Percentiles rank a stretch among this genome's conserved stretches.
These are phyloP conservation scores for Paramecium octaurelia DNA, from an alignment of 73 alveolate genomes.

Conservation along the genomic window DNA sequence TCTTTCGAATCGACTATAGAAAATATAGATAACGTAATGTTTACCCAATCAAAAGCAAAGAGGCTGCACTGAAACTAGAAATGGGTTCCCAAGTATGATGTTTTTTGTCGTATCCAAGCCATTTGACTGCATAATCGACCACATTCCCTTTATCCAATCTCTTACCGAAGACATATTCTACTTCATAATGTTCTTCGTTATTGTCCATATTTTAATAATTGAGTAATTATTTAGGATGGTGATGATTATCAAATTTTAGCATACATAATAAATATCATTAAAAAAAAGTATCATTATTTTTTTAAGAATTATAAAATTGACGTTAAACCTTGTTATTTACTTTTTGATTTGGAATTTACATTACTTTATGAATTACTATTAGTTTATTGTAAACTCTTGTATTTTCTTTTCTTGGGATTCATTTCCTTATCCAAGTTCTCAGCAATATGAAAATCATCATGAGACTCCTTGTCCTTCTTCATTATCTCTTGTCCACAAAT, in stretches of 20 bases:
- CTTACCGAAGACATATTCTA: background rate
- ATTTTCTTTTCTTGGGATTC: constrained; percentile 15
- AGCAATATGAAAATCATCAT: constrained; percentile 29
- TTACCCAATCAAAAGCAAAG: background rate
- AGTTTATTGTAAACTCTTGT: background rate
- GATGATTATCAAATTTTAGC: constrained; percentile 3
- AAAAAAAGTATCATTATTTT: background rate
- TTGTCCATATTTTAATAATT: background rate
- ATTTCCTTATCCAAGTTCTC: background rate
- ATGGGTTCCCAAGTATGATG: constrained; percentile 8
- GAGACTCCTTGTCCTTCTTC: background rate
- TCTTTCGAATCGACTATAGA: constrained; percentile 5
- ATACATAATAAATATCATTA: background rate
- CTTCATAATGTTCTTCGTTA: background rate
- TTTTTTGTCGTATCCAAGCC: constrained; percentile 1
- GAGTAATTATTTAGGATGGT: background rate
- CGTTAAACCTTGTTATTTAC: background rate
- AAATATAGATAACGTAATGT: background rate
- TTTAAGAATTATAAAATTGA: background rate
- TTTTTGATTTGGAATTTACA: background rate
- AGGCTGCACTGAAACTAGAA: background rate
- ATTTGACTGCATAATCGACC: background rate
- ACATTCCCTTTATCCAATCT: background rate
- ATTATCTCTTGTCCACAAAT: background rate
- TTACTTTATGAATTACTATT: background rate